A percentile compares a stretch with the other conserved stretches of the same genome.
Conservation (phyloP, 352 stramenopile genomes). For the Pythium coloratum region DNA sequence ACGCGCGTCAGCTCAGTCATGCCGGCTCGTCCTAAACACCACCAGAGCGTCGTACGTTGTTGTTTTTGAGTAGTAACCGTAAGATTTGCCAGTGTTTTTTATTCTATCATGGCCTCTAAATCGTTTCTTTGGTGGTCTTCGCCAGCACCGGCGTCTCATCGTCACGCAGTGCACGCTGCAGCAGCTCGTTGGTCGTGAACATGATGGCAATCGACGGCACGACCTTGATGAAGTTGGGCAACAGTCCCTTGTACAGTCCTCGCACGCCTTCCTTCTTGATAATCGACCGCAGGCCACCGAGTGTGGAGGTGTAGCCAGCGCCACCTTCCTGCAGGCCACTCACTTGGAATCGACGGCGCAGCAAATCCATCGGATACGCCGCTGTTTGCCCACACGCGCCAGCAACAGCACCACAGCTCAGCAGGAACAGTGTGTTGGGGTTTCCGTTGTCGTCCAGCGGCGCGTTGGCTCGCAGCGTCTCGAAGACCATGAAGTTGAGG, state of each 20-base stretch:
- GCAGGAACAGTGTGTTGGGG: constrained; percentile 53
- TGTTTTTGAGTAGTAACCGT: too few relatives aligned
- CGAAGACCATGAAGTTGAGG: constrained; percentile 79
- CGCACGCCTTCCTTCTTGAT: constrained; percentile 50
- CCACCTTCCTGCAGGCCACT: constrained; percentile 38
- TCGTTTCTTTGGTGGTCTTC: neutral
- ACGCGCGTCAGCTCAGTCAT: constrained; percentile 9
- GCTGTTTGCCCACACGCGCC: constrained; percentile 71
- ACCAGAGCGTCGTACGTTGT: too few relatives aligned
- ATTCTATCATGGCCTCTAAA: too few relatives aligned
- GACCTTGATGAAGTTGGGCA: constrained; percentile 77
- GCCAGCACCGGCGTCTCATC: neutral
- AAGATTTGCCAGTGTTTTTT: too few relatives aligned
- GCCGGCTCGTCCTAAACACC: too few relatives aligned
- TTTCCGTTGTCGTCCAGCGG: constrained; percentile 47
- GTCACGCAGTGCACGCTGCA: constrained; percentile 39
- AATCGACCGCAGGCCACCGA: constrained; percentile 49
- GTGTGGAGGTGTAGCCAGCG: constrained; percentile 48
- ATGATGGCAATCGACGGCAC: constrained; percentile 81
- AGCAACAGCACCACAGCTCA: constrained; percentile 60
- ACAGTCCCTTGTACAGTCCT: constrained; percentile 67
- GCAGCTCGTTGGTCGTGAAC: constrained; percentile 78
- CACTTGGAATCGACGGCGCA: constrained; percentile 73
- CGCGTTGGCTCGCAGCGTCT: constrained; percentile 49
- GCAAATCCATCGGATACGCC: constrained; percentile 76